A percentile compares a stretch with the other conserved stretches of the same genome.
Conservation (phyloP, 139 green algal species). For the Chlorella sorokiniana region DNA sequence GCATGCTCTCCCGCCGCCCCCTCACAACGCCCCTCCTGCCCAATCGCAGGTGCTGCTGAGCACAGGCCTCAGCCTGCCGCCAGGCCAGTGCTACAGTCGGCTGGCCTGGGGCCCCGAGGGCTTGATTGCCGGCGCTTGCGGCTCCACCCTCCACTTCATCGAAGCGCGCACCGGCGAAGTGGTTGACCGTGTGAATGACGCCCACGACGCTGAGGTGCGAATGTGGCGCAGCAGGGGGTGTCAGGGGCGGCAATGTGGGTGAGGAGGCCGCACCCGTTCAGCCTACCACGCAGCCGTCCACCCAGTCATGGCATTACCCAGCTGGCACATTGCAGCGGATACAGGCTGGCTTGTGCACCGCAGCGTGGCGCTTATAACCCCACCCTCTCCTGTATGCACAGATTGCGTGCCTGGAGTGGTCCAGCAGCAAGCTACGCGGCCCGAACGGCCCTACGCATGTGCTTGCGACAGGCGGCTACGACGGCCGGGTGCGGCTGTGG, state of each 20-base stretch:
- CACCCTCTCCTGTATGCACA: background rate
- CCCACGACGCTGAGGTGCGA: conserved; percentile 37
- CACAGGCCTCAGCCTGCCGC: conserved; percentile 27
- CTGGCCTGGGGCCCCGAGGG: conserved; percentile 35
- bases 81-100: conserved; percentile 30
- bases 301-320: no score
- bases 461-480: conserved; percentile 30
- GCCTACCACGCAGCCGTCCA: no score
- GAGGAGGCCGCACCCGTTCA: no score
- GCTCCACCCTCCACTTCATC: conserved; percentile 42
- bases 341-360: background rate
- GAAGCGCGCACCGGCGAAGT: conserved; percentile 28
- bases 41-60: conserved; percentile 7
- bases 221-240: no score
- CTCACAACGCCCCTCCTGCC: background rate
- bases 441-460: background rate
- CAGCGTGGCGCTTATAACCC: background rate
- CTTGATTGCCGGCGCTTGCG: conserved; percentile 34
- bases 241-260: no score
- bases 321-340: background rate
- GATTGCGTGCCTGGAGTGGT: conserved; percentile 47
- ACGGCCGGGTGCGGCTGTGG: conserved; percentile 39
- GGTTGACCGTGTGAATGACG: conserved; percentile 36
- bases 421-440: conserved; percentile 2
- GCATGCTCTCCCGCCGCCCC: background rate